Evolutionary conservation across 2,329 filamentous ascomycete species (phyloP).

Genomic region (Ilyonectria mors-panacis): DNA sequence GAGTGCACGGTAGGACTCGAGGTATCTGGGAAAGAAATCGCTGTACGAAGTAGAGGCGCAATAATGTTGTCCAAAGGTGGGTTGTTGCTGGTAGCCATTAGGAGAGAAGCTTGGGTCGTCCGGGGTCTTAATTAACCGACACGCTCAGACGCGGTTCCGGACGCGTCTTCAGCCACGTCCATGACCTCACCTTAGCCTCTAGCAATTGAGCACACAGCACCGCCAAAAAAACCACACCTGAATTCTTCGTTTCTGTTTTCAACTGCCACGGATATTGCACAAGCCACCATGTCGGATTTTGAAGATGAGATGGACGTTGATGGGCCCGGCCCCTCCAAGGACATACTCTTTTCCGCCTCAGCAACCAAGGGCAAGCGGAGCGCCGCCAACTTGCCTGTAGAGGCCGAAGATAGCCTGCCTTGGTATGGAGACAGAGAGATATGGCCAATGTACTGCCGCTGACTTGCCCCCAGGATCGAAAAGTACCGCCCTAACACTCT

Average conservation of each 20-base stretch:
- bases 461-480: constrained; percentile 78
- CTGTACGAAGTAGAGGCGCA: too few species aligned
- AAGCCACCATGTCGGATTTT: constrained; percentile 68
- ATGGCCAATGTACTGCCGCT: not conserved
- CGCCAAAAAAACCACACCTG: constrained; percentile 3
- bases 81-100: not conserved
- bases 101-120: not conserved
- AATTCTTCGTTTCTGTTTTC: not conserved
- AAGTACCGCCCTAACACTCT: constrained; percentile 94
- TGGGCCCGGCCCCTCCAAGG: constrained; percentile 61
- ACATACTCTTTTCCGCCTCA: constrained; percentile 80
- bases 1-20: too few species aligned
- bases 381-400: constrained; percentile 92
- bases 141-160: constrained; percentile 49
- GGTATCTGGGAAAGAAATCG: not conserved
- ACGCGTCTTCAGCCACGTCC: constrained; percentile 51
- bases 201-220: constrained; percentile 23
- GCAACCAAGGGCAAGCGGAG: constrained; percentile 91
- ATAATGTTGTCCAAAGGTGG: not conserved
- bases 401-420: constrained; percentile 93
- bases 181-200: constrained; percentile 42
- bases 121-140: constrained; percentile 50
- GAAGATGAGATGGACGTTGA: constrained; percentile 76
- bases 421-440: constrained; percentile 71
- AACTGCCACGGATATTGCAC: not conserved